Base-by-base conservation (phyloP, 352 stramenopile species). In the Globisporangium cylindrosporum region DNA sequence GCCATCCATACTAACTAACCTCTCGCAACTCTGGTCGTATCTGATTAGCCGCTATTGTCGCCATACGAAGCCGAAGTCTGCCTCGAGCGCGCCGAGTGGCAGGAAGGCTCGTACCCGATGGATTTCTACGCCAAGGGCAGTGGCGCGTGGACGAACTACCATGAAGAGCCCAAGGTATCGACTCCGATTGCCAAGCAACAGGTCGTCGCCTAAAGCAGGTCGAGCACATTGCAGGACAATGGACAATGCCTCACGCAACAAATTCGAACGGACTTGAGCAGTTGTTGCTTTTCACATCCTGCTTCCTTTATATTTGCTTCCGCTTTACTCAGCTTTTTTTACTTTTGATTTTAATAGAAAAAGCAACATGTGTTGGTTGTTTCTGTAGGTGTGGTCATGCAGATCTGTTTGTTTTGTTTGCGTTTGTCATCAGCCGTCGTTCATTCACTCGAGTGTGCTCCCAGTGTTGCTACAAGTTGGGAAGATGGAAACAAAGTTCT, bases 111-210 rank as follows among this genome's bases (percentile, higher is more conserved):
- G 18, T 99, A 99, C 86, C 98, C 98, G 18, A 99, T 99, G 98
- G 98, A 99, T 68, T 99, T 98, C 73, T 99, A 99, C 74, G 91
- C 94, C 48, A 97, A 98, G 59, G 92, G 83, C 60, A 97, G 96
- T 72, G 96, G 97, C 5, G 82, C 90, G 15, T 99, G 98, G 98
- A 98, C 92, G 10, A 99, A 99, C 73, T 99, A 99, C 73, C 84
- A 98, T 74, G 73, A 93, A 57, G 68, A 71, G 29, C 29, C 60
- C 38, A 79, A 89, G 64, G 72, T 74, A 36, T 63, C 63, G 10
- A 59, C 56, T 18, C n/a, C 56, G n/a, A 6, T n/a, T 27, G n/a
- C 6, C n/a, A 49, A 22, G 32, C n/a, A 62, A 20, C 15, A 49
- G 20, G n/a, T 55, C 2, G 24, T 71, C 59, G 29, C 57, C 1